Evolutionary conservation across 176 grass and related monocot species (phyloP).

Genomic region (Ensete glaucum): DNA sequence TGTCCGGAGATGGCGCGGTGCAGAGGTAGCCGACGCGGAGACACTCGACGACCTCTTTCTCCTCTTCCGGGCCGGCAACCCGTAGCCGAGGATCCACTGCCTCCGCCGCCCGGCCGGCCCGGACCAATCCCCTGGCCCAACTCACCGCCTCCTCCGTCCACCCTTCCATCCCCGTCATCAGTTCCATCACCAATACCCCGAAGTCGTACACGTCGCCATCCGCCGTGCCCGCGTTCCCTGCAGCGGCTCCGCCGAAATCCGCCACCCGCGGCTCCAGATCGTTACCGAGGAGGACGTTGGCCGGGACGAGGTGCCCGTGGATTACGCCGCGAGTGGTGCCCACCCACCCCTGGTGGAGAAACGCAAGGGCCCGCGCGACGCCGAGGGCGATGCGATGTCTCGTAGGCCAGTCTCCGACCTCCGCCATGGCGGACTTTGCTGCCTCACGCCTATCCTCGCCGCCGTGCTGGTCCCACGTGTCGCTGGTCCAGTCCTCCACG

Average conservation of each 20-base stretch:
- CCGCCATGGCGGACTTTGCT: neutral
- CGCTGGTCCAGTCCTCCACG: slow-evolving; percentile 31
- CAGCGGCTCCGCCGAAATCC: slow-evolving; percentile 30
- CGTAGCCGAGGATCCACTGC: slow-evolving; percentile 1
- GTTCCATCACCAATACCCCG: slow-evolving; percentile 66
- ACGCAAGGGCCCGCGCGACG: slow-evolving; percentile 58
- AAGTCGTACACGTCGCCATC: slow-evolving; percentile 66
- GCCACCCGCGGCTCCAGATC: slow-evolving; percentile 67
- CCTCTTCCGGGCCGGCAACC: slow-evolving; percentile 1
- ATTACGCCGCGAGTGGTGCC: slow-evolving; percentile 31
- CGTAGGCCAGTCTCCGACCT: slow-evolving; percentile 43
- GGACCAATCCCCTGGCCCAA: slow-evolving; percentile 3
- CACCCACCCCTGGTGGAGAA: slow-evolving; percentile 91
- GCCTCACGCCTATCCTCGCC: neutral
- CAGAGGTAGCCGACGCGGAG: slow-evolving; percentile 62
- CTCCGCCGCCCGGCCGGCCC: neutral
- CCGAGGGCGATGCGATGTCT: slow-evolving; percentile 67
- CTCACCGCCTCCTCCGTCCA: slow-evolving; percentile 17
- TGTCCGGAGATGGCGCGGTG: slow-evolving; percentile 47
- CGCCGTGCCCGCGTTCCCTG: neutral
- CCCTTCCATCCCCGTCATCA: slow-evolving; percentile 46
- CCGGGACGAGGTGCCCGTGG: slow-evolving; percentile 62
- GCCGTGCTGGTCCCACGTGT: slow-evolving; percentile 31
- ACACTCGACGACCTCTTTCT: slow-evolving; percentile 48
- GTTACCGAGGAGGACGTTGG: slow-evolving; percentile 70